Base-by-base conservation (phyloP, 768 basidiomycete genomes). In the Melanogaster broomeanus region DNA sequence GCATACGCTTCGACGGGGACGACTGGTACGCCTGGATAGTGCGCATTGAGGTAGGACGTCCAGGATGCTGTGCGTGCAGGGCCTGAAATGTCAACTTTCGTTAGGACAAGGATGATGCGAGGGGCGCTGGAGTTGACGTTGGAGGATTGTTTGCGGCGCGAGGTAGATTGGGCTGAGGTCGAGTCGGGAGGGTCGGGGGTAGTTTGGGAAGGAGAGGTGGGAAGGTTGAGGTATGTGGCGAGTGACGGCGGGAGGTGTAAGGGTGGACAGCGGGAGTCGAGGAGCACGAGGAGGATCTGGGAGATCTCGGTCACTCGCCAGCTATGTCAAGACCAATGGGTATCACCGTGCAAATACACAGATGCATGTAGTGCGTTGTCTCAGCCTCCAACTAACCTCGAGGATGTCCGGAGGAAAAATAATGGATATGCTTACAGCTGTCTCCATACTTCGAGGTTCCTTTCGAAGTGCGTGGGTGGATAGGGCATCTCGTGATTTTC, bases 291-390 rank as follows among this genome's bases (percentile, higher is more conserved):
- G 18, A 98, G 75, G 56, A 98, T 90, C 60, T 93, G 83, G 0
- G 91, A 91, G 22, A 90, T 87, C 71, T 98, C 96, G 6, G 87
- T 84, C 19, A 97, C 95, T 33, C 96, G 83, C 96, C 96, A 98
- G 59, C 89, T 92, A 60, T 55, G 47, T 55, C 49, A 30, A 2
- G 38, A 25, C n/a, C 41, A 59, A 33, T 24, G 43, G 25, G 22
- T 38, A 42, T 33, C 30, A 31, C 28, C 35, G 30, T 3, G 27
- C 19, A 21, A 31, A n/a, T 27, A n/a, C 24, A 48, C 25, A 16
- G 37, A 18, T 45, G n/a, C 53, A 55, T 19, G 66, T 37, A 49
- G 42, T 49, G 22, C 18, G 22, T 31, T 19, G 44, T 49, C 28
- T 47, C 42, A 49, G 42, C 38, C 42, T 42, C 22, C 11, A 41